phyloP scores from a whole-genome alignment of 495 filamentous ascomycete genomes.

The Trichoderma erinaceum region DNA sequence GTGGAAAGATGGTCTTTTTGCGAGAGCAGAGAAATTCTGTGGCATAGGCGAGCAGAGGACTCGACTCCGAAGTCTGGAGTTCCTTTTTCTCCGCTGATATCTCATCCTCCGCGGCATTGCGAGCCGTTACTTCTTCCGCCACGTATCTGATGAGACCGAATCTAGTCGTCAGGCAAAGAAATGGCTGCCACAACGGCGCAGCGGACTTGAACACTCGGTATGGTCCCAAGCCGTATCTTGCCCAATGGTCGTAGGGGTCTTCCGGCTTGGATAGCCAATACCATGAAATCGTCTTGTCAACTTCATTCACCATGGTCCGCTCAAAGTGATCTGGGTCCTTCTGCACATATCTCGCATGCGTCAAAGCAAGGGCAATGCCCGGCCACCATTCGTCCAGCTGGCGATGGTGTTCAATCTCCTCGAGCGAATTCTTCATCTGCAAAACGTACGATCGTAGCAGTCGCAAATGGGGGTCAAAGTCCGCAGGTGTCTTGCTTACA shows the following conservation, averaged over 20 bases:
- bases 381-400: constrained; percentile 22
- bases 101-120: not conserved
- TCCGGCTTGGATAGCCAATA: constrained; percentile 17
- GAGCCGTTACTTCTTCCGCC: not conserved
- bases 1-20: constrained; percentile 18
- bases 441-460: constrained; percentile 21
- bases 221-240: constrained; percentile 14
- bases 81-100: not conserved
- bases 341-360: constrained; percentile 17
- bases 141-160: constrained; percentile 20
- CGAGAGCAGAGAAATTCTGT: constrained; percentile 19
- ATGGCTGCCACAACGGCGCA: constrained; percentile 16
- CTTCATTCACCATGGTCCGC: constrained; percentile 17
- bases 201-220: constrained; percentile 19
- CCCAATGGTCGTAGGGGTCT: constrained; percentile 20
- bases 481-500: not conserved
- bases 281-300: constrained; percentile 20
- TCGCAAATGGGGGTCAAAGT: constrained; percentile 22
- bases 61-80: constrained; percentile 1
- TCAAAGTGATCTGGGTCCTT: not conserved
- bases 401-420: constrained; percentile 20
- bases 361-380: constrained; percentile 19
- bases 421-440: constrained; percentile 20
- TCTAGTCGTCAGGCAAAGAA: constrained; percentile 19
- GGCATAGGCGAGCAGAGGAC: constrained; percentile 19